A percentile compares a stretch with the other conserved stretches of the same genome.
Evolutionary conservation across 2,329 filamentous ascomycete species (phyloP).

Genomic region (Xylariaceae sp.): DNA sequence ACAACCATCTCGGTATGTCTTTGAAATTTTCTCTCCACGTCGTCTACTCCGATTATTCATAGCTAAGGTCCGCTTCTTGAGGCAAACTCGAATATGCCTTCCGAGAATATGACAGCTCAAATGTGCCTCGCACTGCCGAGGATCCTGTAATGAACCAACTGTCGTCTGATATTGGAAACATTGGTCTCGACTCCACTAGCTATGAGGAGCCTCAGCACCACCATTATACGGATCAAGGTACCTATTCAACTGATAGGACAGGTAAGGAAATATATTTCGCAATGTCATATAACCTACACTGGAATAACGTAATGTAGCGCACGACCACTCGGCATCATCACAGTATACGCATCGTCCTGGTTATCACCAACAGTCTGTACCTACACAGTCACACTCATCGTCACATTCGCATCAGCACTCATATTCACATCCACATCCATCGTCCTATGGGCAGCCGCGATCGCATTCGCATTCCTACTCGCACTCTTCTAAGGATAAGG

Average conservation of each 20-base stretch:
- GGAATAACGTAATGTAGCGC: slow-evolving; percentile 2
- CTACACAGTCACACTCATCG: no score
- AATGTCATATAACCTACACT: no score
- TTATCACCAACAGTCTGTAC: no score
- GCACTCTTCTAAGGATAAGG: no score
- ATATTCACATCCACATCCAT: no score
- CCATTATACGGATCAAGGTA: no score
- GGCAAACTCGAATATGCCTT: slow-evolving; percentile 11
- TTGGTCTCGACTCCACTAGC: no score
- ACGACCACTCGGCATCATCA: slow-evolving; percentile 10
- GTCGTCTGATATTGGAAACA: no score
- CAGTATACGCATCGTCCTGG: slow-evolving; percentile 21
- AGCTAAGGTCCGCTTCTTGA: background rate
- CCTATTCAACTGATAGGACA: background rate
- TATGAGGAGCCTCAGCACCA: no score
- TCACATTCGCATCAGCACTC: no score
- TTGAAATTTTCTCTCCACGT: background rate
- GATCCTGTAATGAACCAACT: slow-evolving; percentile 1
- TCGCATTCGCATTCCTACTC: no score
- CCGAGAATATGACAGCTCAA: slow-evolving; percentile 4
- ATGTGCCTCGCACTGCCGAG: slow-evolving; percentile 1
- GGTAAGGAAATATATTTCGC: slow-evolving; percentile 1
- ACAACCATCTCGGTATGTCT: slow-evolving; percentile 25
- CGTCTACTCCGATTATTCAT: background rate
- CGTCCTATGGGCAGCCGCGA: no score